phyloP scores from a whole-genome alignment of 257 asterid species.

The Solanum chilense region DNA sequence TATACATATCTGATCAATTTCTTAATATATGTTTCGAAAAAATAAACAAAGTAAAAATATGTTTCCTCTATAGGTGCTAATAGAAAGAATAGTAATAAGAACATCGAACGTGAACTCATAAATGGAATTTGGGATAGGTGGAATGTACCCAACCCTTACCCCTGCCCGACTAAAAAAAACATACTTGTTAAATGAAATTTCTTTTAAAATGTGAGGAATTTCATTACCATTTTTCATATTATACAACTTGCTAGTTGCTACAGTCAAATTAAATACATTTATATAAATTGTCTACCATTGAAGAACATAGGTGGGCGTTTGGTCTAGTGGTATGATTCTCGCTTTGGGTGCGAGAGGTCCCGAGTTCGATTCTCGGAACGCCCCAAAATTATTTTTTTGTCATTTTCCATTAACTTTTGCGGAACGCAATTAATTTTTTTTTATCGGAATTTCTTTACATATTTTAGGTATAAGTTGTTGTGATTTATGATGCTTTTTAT shows the following conservation, averaged over 20 bases:
- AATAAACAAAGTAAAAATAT: not conserved
- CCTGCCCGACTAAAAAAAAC: too few species aligned
- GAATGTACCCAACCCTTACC: not conserved
- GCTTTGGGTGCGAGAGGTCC: slow-evolving; percentile 88
- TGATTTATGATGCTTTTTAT: too few species aligned
- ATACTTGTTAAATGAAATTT: not conserved
- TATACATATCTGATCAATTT: too few species aligned
- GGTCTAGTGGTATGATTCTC: slow-evolving; percentile 92
- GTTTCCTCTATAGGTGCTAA: not conserved
- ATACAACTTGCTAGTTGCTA: too few species aligned
- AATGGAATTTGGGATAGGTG: too few species aligned
- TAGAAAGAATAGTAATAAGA: not conserved
- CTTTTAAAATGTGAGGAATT: not conserved
- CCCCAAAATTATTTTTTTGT: slow-evolving; percentile 19
- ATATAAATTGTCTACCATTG: not conserved
- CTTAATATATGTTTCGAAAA: too few species aligned
- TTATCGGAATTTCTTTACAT: not conserved
- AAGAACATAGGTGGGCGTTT: slow-evolving; percentile 32
- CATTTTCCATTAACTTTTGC: not conserved
- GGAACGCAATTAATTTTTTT: too few species aligned
- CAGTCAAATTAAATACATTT: too few species aligned
- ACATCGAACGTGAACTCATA: not conserved
- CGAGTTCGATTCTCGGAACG: slow-evolving; percentile 77
- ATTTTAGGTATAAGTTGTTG: too few species aligned
- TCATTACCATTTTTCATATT: not conserved